These are phyloP conservation scores for Cryptosporidium viatorum DNA, from an alignment of 169 alveolate species.

Conservation along the genomic window DNA sequence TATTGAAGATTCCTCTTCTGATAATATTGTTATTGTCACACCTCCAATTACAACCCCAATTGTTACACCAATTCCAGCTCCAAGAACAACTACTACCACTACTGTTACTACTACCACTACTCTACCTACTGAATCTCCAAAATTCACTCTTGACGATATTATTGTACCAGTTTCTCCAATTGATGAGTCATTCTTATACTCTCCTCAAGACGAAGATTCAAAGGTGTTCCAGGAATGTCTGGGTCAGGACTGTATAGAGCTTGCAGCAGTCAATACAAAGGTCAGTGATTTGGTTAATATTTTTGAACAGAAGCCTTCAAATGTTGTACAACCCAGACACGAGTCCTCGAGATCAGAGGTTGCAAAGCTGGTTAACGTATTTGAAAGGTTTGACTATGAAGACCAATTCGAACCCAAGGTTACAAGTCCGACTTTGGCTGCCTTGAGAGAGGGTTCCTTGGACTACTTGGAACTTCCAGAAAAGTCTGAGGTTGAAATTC, in stretches of 20 bases:
- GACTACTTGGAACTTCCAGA: neutral
- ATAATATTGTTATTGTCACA: conserved; percentile 2
- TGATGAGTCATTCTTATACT: neutral
- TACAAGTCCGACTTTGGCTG: conserved; percentile 25
- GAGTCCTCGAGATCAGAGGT: neutral
- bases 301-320: neutral
- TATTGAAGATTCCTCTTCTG: neutral
- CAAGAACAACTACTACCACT: neutral
- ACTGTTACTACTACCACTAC: conserved; percentile 20
- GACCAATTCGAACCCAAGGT: neutral
- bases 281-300: conserved; percentile 1
- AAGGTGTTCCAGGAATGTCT: neutral
- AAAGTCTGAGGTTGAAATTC: neutral
- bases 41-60: neutral
- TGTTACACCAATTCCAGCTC: conserved; percentile 1
- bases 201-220: conserved; percentile 2
- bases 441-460: conserved; percentile 41
- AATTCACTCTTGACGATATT: neutral
- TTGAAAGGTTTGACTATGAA: neutral
- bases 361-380: neutral
- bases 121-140: neutral
- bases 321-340: neutral
- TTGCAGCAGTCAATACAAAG: neutral
- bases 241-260: conserved; percentile 50
- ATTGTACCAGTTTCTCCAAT: neutral